Conservation (phyloP, 2,329 filamentous ascomycete species). For the Monosporascus sp. region DNA sequence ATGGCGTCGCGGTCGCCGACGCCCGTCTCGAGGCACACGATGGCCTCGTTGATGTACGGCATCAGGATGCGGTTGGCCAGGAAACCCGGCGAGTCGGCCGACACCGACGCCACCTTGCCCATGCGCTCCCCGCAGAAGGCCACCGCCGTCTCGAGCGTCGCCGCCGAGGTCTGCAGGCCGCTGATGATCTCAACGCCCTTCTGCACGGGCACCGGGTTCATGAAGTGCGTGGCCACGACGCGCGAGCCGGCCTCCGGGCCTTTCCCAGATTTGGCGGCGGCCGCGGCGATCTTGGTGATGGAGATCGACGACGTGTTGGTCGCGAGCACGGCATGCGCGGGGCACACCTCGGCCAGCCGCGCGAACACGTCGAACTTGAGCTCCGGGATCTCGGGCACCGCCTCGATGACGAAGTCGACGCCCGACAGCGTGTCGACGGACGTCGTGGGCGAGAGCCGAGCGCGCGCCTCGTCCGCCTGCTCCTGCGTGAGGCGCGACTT, state of each 20-base stretch:
- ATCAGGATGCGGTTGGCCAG: slow-evolving; percentile 95
- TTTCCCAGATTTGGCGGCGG: slow-evolving; percentile 71
- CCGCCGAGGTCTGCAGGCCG: slow-evolving; percentile 80
- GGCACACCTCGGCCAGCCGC: slow-evolving; percentile 73
- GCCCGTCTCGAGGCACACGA: slow-evolving; percentile 92
- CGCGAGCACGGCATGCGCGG: slow-evolving; percentile 80
- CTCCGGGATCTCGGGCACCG: slow-evolving; percentile 84
- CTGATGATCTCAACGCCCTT: slow-evolving; percentile 98
- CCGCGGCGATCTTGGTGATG: slow-evolving; percentile 90
- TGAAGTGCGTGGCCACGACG: slow-evolving; percentile 95
- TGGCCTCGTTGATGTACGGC: slow-evolving; percentile 96
- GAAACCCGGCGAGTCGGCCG: slow-evolving; percentile 88
- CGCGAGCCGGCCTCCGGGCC: slow-evolving; percentile 78
- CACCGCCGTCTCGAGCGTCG: slow-evolving; percentile 76
- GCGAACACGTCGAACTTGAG: slow-evolving; percentile 87
- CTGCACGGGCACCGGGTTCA: slow-evolving; percentile 97
- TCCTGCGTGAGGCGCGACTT: slow-evolving; percentile 82
- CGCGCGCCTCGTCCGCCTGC: slow-evolving; percentile 68
- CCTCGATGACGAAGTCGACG: slow-evolving; percentile 97
- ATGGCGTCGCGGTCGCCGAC: slow-evolving; percentile 87
- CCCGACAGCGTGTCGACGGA: slow-evolving; percentile 70
- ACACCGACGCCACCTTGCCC: slow-evolving; percentile 86
- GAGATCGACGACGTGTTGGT: slow-evolving; percentile 99
- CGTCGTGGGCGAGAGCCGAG: slow-evolving; percentile 63
- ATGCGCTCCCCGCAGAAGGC: slow-evolving; percentile 76